phyloP scores from a whole-genome alignment of 495 filamentous ascomycete genomes.

The Penicillium parvum region DNA sequence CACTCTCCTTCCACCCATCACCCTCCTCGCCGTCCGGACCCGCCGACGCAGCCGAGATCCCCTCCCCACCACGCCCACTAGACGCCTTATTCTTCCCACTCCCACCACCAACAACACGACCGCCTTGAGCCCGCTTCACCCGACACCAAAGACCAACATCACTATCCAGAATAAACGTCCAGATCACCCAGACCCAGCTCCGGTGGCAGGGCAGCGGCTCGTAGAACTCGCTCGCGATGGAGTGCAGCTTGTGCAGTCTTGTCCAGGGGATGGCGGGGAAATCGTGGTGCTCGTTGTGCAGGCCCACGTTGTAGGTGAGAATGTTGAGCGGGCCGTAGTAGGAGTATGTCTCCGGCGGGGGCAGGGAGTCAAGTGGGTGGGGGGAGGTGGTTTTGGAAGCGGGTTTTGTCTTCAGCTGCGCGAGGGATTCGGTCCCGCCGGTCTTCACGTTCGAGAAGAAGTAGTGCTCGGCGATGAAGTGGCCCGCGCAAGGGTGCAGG shows the following conservation, averaged over 20 bases:
- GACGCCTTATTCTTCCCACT: constrained; percentile 10
- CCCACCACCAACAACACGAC: constrained; percentile 58
- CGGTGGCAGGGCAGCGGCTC: constrained; percentile 76
- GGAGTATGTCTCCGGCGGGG: constrained; percentile 89
- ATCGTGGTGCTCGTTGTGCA: constrained; percentile 99
- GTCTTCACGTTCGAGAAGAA: constrained; percentile 72
- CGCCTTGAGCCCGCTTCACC: constrained; percentile 85
- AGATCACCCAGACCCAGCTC: constrained; percentile 91
- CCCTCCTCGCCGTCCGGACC: constrained; percentile 35
- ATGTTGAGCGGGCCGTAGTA: constrained; percentile 95
- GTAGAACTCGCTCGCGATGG: constrained; percentile 91
- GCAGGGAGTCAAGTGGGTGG: constrained; percentile 44
- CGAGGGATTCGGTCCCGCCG: constrained; percentile 53
- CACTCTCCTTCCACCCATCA: constrained; percentile 49
- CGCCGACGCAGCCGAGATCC: constrained; percentile 38
- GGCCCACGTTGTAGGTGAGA: constrained; percentile 91
- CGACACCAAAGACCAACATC: constrained; percentile 84
- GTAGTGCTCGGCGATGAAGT: constrained; percentile 99
- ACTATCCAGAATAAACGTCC: constrained; percentile 89
- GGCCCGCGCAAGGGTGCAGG: constrained; percentile 90
- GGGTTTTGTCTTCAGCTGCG: constrained; percentile 27
- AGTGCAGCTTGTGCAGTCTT: constrained; percentile 63
- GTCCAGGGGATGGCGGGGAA: constrained; percentile 98
- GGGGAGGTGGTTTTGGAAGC: constrained; percentile 20
- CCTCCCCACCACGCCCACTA: constrained; percentile 41